Evolutionary conservation across 306 rosid species (phyloP), one percentile per base, ranked within the genome.

Genomic region (Fragaria ananassa): DNA sequence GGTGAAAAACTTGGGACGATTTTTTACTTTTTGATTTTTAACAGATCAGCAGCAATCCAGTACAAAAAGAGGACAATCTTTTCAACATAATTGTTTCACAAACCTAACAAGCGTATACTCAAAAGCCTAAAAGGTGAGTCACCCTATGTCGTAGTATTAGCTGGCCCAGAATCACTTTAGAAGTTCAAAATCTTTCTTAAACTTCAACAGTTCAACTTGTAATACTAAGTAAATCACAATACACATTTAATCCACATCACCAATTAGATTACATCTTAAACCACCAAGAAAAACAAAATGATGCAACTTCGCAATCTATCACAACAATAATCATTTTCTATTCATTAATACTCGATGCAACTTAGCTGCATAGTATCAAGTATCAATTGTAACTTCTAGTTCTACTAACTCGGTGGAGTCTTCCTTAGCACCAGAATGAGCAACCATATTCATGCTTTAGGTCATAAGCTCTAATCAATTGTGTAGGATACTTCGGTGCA

Each of bases 401-500:
- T 63, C 12, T 8, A 63, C 45, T 8, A 18, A 21, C 41, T 45
- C 25, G 11, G 64, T 29, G 18, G 17, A 51, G 23, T 25, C 42
- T 74, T 54, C 75, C 21, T 41, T 15, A n/a, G 37, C 31, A 64
- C 46, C 69, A 65, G 19, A 79, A 10, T n/a, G 62, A 65, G 54
- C 61, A 17, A 72, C 71, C 25, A 29, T 13, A 72, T 53, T 17
- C 11, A 63, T 25, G 41, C 42, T 62, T n/a, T 13, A 10, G 31
- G 54, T 37, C 37, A 65, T 56, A 14, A 21, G 18, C 5, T 11
- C 10, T n/a, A 1, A 41, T 41, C 10, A 19, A 8, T 66, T 19
- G 15, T 7, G 35, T 21, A 45, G 29, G 5, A 11, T 27, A 63
- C 35, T 12, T 19, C 9, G 70, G 45, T 34, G 54, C 3, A 56